Base-by-base conservation (phyloP, 2,329 filamentous ascomycete species). In the Colletotrichum eleusines region DNA sequence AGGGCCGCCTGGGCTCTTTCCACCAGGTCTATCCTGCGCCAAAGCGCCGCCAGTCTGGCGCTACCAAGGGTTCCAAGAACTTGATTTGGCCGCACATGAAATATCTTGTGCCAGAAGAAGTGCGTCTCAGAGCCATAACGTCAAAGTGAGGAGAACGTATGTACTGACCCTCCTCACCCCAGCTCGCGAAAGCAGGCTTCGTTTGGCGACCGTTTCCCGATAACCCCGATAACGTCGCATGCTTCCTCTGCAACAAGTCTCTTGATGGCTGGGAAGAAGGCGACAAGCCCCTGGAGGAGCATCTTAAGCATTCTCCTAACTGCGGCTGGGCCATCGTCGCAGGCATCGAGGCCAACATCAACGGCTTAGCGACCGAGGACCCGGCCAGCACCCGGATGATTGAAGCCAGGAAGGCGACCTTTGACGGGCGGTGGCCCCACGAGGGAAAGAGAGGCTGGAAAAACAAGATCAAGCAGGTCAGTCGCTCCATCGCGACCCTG, bases 111-210 rank as follows among this genome's bases (percentile, higher is more conserved):
- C 86, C 91, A 16, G 86, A 89, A 74, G 88, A 91, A 74, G 92
- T 83, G 75, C 82, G 77, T 7, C n/a, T 33, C 9, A 50, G 26
- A 20, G 68, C 53, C 68, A 35, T 16, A 14, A 28, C 14, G 3
- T 7, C 28, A 60, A 73, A 60, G 26, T 3, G 23, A 51, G 51
- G 58, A 26, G 69, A 66, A 50, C 73, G 42, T 51, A 35, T 48
- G 64, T 69, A 42, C 71, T 70, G 53, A 40, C 60, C 55, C 2
- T n/a, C n/a, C n/a, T n/a, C 55, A 61, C 16, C 58, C 54, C 78
- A 97, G 92, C 91, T 99, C 76, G 95, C 96, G 5, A 90, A 89
- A 77, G 95, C 96, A 67, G 96, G 96, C 46, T 97, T 99, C 83
- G 96, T 92, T 82, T 98, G 94, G 82, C 89, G 91, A 72, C 95